Evolutionary conservation across 1,284 basidiomycete genomes (phyloP).

Genomic region (Boletellus dicymbophilus): DNA sequence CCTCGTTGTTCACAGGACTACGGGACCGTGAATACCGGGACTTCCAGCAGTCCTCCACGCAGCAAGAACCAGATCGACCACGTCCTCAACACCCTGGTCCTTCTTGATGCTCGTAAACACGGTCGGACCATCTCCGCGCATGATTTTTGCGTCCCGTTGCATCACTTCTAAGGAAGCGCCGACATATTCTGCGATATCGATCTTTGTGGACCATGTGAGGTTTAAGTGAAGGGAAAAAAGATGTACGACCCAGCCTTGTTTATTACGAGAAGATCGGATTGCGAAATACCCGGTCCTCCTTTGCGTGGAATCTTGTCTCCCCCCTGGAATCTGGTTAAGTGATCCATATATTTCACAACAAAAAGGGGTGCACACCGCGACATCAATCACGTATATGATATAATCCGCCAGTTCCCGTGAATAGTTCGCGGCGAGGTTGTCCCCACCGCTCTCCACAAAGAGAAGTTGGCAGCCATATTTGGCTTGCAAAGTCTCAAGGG

Average conservation of each 20-base stretch:
- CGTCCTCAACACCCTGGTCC: conserved; percentile 79
- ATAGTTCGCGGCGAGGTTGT: conserved; percentile 96
- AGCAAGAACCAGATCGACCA: conserved; percentile 81
- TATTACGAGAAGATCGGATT: conserved; percentile 92
- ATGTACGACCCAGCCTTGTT: conserved; percentile 74
- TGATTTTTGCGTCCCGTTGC: conserved; percentile 89
- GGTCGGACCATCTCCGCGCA: conserved; percentile 95
- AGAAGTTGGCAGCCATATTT: conserved; percentile 83
- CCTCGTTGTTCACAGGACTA: conserved; percentile 47
- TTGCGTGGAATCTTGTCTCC: conserved; percentile 99
- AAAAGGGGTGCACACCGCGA: conserved; percentile 51
- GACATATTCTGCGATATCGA: conserved; percentile 91
- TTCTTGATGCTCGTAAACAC: conserved; percentile 89
- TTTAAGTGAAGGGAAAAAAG: background rate
- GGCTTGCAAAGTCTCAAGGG: conserved; percentile 94
- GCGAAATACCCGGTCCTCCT: conserved; percentile 95
- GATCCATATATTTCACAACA: conserved; percentile 2
- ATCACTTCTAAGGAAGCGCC: conserved; percentile 94
- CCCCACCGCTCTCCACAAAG: conserved; percentile 95
- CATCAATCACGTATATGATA: conserved; percentile 93
- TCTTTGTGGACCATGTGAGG: conserved; percentile 46
- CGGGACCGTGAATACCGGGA: conserved; percentile 51
- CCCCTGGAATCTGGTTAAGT: conserved; percentile 48
- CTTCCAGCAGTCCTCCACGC: conserved; percentile 84
- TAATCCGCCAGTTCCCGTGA: conserved; percentile 96